phyloP scores from a whole-genome alignment of 208 protist genomes.

The Trypanosoma scelopori region DNA sequence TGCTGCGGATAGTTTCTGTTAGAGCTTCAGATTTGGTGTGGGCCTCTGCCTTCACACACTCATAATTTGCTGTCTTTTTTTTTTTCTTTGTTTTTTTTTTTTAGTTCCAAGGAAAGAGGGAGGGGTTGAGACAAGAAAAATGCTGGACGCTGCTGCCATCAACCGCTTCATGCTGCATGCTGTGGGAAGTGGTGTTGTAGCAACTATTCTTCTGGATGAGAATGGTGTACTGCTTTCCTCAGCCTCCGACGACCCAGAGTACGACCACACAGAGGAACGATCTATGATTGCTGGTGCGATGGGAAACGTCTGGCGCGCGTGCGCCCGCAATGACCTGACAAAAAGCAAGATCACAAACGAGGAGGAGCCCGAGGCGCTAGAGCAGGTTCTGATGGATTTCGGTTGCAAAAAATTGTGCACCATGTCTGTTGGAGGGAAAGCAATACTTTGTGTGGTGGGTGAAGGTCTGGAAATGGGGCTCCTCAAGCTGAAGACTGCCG shows the following conservation, averaged over 20 bases:
- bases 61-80: too few relatives aligned
- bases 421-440: conserved; percentile 67
- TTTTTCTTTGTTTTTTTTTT: too few relatives aligned
- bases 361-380: conserved; percentile 61
- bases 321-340: conserved; percentile 52
- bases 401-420: conserved; percentile 64
- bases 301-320: conserved; percentile 79
- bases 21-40: too few relatives aligned
- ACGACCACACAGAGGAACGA: conserved; percentile 38
- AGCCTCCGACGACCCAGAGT: conserved; percentile 32
- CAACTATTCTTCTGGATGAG: conserved; percentile 57
- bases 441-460: conserved; percentile 56
- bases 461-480: conserved; percentile 57
- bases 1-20: too few relatives aligned
- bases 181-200: conserved; percentile 58
- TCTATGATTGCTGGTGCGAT: conserved; percentile 56
- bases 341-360: conserved; percentile 63
- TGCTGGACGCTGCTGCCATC: conserved; percentile 72
- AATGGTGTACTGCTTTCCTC: conserved; percentile 59
- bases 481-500: conserved; percentile 80
- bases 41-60: too few relatives aligned
- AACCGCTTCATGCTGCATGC: conserved; percentile 44
- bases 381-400: conserved; percentile 74
- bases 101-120: too few relatives aligned
- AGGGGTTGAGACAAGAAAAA: conserved; percentile 11